Evolutionary conservation across 2,329 filamentous ascomycete species (phyloP).

Genomic region (Atkinsonella hypoxylon): DNA sequence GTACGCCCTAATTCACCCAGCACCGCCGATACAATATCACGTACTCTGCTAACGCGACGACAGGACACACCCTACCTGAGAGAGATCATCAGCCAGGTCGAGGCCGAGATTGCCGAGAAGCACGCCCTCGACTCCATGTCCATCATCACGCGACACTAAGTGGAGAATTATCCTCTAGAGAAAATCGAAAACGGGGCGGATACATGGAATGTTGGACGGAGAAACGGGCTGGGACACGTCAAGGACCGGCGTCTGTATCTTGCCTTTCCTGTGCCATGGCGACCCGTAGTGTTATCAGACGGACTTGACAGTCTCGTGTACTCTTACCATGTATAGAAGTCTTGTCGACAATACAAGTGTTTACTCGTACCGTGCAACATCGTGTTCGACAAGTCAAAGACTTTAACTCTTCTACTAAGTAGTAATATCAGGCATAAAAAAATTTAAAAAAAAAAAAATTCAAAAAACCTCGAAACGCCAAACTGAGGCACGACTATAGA

Average conservation of each 20-base stretch:
- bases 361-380: neutral
- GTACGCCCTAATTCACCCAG: constrained; percentile 19
- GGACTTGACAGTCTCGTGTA: constrained; percentile 9
- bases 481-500: no score
- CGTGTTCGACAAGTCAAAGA: no score
- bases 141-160: constrained; percentile 38
- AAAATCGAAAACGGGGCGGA: neutral
- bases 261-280: neutral
- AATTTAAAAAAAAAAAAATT: no score
- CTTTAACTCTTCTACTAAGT: no score
- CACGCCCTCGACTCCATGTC: constrained; percentile 37
- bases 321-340: constrained; percentile 9
- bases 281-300: neutral
- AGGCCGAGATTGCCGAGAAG: constrained; percentile 39
- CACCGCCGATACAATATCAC: neutral
- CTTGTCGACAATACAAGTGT: constrained; percentile 7
- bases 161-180: neutral
- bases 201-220: neutral
- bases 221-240: neutral
- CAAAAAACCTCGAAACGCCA: no score
- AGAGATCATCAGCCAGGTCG: constrained; percentile 39
- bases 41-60: neutral
- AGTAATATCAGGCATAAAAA: no score
- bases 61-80: constrained; percentile 43
- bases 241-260: neutral